Conservation (phyloP, 345 rosid genomes). For the Syzygium oleosum region DNA sequence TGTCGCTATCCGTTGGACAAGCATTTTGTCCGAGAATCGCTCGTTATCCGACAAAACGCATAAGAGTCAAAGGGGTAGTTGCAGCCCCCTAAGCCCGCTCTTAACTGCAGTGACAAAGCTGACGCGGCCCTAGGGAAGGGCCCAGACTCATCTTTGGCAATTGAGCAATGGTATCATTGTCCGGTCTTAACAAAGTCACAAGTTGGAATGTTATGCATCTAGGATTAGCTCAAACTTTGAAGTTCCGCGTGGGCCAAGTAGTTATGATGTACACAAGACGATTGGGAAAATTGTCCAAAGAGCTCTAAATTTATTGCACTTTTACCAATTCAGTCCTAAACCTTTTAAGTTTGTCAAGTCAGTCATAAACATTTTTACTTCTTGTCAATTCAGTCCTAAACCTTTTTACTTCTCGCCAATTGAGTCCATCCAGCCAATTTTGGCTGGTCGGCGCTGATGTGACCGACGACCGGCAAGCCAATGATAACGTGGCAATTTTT, state of each 20-base stretch:
- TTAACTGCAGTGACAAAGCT: not conserved
- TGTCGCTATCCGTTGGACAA: not conserved
- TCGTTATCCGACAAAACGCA: not conserved
- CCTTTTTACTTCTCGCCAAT: too few species aligned
- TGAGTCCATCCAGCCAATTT: too few species aligned
- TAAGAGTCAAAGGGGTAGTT: not conserved
- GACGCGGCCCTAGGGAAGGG: not conserved
- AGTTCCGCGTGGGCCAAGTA: not conserved
- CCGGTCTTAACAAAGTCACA: not conserved
- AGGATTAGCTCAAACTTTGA: not conserved
- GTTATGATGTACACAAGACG: not conserved
- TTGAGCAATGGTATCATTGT: not conserved
- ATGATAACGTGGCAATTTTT: too few species aligned
- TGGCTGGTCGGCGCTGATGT: too few species aligned
- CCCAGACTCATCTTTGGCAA: not conserved
- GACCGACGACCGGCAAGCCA: too few species aligned
- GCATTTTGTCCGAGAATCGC: not conserved
- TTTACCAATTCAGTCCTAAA: too few species aligned
- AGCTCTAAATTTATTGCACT: too few species aligned
- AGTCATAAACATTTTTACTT: too few species aligned
- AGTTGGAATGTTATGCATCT: not conserved
- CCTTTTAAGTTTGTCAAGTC: too few species aligned
- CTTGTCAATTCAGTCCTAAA: too few species aligned
- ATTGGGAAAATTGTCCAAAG: too few species aligned
- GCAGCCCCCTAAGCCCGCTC: not conserved